Evolutionary conservation across 2,329 filamentous ascomycete species (phyloP), one percentile per base, ranked within the genome.

Genomic region (Cryphonectria japonica): DNA sequence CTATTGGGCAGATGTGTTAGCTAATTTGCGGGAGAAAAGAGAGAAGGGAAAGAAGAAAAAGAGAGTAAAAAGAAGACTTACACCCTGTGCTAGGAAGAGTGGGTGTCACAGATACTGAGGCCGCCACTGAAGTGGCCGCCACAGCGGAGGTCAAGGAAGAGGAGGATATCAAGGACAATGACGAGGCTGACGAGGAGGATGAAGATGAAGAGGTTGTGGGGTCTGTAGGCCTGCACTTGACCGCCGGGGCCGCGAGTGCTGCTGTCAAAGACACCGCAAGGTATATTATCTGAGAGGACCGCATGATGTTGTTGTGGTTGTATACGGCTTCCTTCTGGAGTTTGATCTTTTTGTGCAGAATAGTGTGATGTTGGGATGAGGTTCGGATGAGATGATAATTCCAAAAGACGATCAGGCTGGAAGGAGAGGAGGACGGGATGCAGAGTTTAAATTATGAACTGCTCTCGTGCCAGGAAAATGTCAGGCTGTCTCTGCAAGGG

Each of bases 41-140:
- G 19, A n/a, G 6, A 11, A 14, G 3, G 7, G 19, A 19, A 41
- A 7, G 50, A 26, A n/a, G 6, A 11, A 14, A 2, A 59, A 13
- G 67, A 43, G 54, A 57, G 50, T n/a, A 5, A 5, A 16, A 39
- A 5, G n/a, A 32, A 60, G 29, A 76, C 78, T 72, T 77, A 80
- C 81, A 78, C 72, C 78, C 78, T n/a, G 76, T 85, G 67, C 77
- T 78, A 43, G 83, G 85, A 19, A 86, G 77, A 32, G 73, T 76
- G 60, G 80, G 78, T 22, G 74, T 74, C 16, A 74, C 69, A n/a
- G 72, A 29, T 14, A 16, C 26, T 5, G 52, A 6, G 43, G 43
- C 19, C 19, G 43, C 19, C 43, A 8, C 43, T 46, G 43, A 46
- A 7, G 46, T n/a, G 22, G 46, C 46, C 46, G 22, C 46, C 46